A percentile compares a stretch with the other conserved stretches of the same genome.
phyloP scores from a whole-genome alignment of 2,329 filamentous ascomycete genomes.

The Microascus cirrosus region DNA sequence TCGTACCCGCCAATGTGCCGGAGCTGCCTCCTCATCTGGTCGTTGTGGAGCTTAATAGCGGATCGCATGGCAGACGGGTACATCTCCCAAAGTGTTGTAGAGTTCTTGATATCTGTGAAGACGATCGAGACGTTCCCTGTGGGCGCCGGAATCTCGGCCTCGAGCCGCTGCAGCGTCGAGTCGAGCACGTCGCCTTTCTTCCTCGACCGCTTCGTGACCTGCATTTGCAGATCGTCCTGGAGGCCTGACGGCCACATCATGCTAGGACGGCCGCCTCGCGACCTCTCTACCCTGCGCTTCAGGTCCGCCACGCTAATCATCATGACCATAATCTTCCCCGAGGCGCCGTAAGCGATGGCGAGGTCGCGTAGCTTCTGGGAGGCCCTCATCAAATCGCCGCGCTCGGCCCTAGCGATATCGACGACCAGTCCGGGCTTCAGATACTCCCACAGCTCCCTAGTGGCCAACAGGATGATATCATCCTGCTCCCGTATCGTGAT shows the following conservation, averaged over 20 bases:
- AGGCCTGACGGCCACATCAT: conserved; percentile 72
- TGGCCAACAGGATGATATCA: conserved; percentile 87
- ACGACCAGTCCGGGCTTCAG: conserved; percentile 82
- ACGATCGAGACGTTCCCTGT: conserved; percentile 86
- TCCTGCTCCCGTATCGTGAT: conserved; percentile 76
- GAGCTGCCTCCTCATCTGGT: conserved; percentile 87
- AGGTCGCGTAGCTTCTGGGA: conserved; percentile 90
- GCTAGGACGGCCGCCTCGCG: conserved; percentile 57
- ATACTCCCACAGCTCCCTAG: conserved; percentile 91
- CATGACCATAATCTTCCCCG: conserved; percentile 97
- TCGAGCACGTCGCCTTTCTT: conserved; percentile 62
- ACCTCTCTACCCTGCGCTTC: conserved; percentile 69
- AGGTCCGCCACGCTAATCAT: conserved; percentile 88
- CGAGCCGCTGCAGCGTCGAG: conserved; percentile 75
- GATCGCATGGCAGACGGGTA: conserved; percentile 92
- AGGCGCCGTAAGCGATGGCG: conserved; percentile 90
- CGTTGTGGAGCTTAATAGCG: conserved; percentile 94
- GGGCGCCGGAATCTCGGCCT: conserved; percentile 83
- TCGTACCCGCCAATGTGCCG: conserved; percentile 93
- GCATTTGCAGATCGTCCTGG: conserved; percentile 57
- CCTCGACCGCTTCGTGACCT: conserved; percentile 53
- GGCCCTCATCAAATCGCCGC: conserved; percentile 84
- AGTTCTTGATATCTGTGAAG: conserved; percentile 99
- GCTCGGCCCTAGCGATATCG: conserved; percentile 79
- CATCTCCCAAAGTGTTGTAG: conserved; percentile 90